Base-by-base conservation (phyloP, 2,329 filamentous ascomycete genomes). In the Colletotrichum musicola region DNA sequence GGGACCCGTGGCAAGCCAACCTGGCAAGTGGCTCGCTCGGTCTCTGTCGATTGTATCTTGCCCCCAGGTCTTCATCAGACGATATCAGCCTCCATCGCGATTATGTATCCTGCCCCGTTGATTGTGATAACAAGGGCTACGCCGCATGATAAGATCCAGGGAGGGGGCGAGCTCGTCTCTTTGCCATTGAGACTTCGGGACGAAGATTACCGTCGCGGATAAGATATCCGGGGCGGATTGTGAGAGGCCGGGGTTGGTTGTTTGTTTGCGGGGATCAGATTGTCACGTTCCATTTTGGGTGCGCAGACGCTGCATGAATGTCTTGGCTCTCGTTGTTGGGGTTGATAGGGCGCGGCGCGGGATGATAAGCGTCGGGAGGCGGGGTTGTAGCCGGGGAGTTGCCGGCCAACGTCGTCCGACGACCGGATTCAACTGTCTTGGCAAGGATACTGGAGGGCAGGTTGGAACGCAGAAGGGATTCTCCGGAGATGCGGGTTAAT, bases 291-390 rank as follows among this genome's bases (percentile, higher is more conserved):
- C 64, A 54, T 63, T 54, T 35, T 35, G 30, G 7, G 30, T 35
- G 30, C 30, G 30, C 30, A 7, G 2, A n/a, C 47, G 53, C 54
- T 58, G 64, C 64, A 54, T 64, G 38, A 27, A 30, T 44, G 35
- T 30, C 46, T 44, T 67, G 18, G 42, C 54, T 35, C 20, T 55
- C 50, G 53, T n/a, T 6, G 47, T 5, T 47, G 47, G 47, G 38
- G 35, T n/a, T 61, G 58, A 61, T 61, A 61, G 47, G 47, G 30
- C 25, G 46, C 27, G 61, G 64, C 64, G 38, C 27, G 40, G 54
- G 27, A 30, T 55, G 61, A 64, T 68, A 64, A 68, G 61, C 46
- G 27, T 14, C 42, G 54, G 27, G 30, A 49, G 27, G 54, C 54
- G 53, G 61, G 54, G 38, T 51, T 51, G 35, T 42, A 35, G 4